Percentiles rank a stretch among this genome's conserved stretches.
These are phyloP conservation scores for Pyracantha coccinea DNA, from an alignment of 331 rosid genomes.

Conservation along the genomic window DNA sequence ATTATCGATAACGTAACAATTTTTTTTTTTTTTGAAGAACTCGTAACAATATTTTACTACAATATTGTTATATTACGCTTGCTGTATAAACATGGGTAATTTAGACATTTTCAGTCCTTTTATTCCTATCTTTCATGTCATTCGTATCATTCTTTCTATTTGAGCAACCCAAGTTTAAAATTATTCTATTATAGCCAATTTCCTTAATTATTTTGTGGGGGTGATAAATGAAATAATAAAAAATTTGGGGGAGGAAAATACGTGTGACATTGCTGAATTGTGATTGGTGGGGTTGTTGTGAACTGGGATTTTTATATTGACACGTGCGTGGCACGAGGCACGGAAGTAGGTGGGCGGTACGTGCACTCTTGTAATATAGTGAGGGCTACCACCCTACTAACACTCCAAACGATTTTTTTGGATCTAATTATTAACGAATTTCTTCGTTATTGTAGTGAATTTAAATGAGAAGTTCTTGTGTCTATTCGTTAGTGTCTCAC, in stretches of 20 bases:
- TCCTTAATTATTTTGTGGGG: slow-evolving; percentile 5
- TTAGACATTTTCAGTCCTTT: too few relatives aligned
- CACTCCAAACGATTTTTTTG: background rate
- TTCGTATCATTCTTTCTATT: too few relatives aligned
- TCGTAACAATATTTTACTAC: too few relatives aligned
- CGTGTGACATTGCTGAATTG: background rate
- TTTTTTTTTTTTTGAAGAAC: too few relatives aligned
- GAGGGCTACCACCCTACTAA: background rate
- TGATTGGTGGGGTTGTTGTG: slow-evolving; percentile 14
- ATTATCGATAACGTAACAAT: too few relatives aligned
- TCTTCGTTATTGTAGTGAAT: background rate
- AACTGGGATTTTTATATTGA: background rate
- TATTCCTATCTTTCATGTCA: too few relatives aligned
- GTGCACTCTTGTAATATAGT: slow-evolving; percentile 8
- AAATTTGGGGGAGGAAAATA: background rate
- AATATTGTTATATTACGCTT: too few relatives aligned
- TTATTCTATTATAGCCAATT: background rate
- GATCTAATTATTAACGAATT: background rate
- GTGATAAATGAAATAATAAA: background rate
- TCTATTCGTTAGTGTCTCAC: fast-evolving
- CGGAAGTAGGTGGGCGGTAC: slow-evolving; percentile 18
- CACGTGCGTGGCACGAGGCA: slow-evolving; percentile 17
- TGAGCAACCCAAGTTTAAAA: too few relatives aligned
- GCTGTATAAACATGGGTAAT: too few relatives aligned
- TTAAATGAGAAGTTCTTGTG: too few relatives aligned